Evolutionary conservation across 371 early-diverging fungal genomes (phyloP).

Genomic region (Nosema muscidifuracis): DNA sequence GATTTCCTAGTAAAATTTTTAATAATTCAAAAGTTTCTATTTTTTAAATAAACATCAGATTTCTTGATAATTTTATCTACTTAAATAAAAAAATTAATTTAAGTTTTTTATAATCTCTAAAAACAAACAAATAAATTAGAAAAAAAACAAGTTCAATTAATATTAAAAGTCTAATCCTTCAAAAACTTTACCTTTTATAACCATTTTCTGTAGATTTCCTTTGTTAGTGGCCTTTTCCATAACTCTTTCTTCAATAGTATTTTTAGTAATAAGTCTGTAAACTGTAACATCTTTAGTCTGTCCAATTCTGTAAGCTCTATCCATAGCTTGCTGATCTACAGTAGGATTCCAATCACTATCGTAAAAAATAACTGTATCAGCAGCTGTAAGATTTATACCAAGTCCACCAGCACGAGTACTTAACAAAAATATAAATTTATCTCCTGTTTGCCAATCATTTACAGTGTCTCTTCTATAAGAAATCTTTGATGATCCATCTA

Average conservation of each 20-base stretch:
- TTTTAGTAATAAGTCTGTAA: constrained; percentile 60
- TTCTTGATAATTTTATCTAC: too few species aligned
- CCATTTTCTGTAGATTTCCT: constrained; percentile 88
- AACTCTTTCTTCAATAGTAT: constrained; percentile 67
- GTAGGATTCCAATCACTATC: constrained; percentile 64
- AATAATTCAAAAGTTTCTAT: too few species aligned
- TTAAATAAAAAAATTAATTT: too few species aligned
- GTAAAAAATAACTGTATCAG: constrained; percentile 64
- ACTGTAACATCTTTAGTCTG: constrained; percentile 63
- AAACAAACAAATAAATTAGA: too few species aligned
- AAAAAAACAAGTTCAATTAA: too few species aligned
- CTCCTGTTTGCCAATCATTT: constrained; percentile 65
- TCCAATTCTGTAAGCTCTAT: constrained; percentile 63
- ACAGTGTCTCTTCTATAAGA: constrained; percentile 78
- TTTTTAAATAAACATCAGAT: too few species aligned
- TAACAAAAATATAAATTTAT: constrained; percentile 78
- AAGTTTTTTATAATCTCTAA: too few species aligned
- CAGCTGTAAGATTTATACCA: constrained; percentile 63
- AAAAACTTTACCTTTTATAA: constrained; percentile 72
- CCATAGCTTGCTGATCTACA: constrained; percentile 64
- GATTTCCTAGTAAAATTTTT: too few species aligned
- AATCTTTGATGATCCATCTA: constrained; percentile 88
- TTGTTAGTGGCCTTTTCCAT: constrained; percentile 79
- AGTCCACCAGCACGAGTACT: constrained; percentile 69
- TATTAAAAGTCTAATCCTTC: constrained; percentile 39